A percentile compares a stretch with the other conserved stretches of the same genome.
Evolutionary conservation across 768 basidiomycete genomes (phyloP).

Genomic region (Podaxis pistillaris): DNA sequence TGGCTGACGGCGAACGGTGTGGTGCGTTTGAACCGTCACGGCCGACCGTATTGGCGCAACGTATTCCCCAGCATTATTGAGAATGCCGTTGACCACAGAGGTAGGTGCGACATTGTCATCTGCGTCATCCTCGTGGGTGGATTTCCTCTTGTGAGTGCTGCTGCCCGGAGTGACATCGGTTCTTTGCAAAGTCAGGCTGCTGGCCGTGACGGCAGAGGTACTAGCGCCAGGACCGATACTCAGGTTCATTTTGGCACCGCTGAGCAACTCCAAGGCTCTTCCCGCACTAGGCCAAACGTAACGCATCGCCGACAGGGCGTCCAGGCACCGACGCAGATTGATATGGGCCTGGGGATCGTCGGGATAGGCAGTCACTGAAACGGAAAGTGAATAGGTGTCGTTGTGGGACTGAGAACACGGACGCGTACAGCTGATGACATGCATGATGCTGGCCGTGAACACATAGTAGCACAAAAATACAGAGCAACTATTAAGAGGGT

Average conservation of each 20-base stretch:
- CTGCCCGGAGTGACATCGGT: constrained; percentile 15
- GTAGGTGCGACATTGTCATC: not conserved
- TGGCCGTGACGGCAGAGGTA: constrained; percentile 15
- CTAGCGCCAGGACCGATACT: constrained; percentile 20
- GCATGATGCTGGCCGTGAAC: constrained; percentile 80
- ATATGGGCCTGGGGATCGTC: constrained; percentile 67
- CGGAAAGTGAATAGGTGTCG: constrained; percentile 1
- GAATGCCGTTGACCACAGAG: constrained; percentile 8
- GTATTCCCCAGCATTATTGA: constrained; percentile 8
- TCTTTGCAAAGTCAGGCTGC: not conserved
- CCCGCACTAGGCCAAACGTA: constrained; percentile 75
- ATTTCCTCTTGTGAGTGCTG: constrained; percentile 58
- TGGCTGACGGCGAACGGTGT: not conserved
- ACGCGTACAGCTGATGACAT: constrained; percentile 65
- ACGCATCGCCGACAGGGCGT: constrained; percentile 62
- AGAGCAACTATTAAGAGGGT: constrained; percentile 57
- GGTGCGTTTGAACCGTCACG: not conserved
- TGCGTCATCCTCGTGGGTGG: constrained; percentile 29
- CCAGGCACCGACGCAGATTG: constrained; percentile 67
- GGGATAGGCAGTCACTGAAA: constrained; percentile 59
- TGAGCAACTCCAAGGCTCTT: constrained; percentile 70
- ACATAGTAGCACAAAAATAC: constrained; percentile 78
- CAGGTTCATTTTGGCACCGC: constrained; percentile 52
- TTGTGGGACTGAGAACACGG: not conserved
- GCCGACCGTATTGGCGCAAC: constrained; percentile 8